Conservation (phyloP, 1,139 yeast genomes). For the Diutina ranongensis region DNA sequence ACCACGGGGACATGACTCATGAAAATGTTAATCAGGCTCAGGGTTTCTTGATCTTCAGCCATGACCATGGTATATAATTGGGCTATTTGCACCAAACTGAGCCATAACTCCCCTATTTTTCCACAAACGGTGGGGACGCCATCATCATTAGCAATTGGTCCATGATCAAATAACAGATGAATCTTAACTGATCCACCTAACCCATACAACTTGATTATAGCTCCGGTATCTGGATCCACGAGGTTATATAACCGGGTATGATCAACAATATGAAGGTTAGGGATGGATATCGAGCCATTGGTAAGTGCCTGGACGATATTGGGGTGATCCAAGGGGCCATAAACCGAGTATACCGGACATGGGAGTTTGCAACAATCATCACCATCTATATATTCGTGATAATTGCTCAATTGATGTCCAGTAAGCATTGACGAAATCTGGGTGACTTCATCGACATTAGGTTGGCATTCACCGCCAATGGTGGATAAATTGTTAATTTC, state of each 20-base stretch:
- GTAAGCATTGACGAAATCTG: background rate
- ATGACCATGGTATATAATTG: constrained; percentile 23
- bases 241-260: constrained; percentile 37
- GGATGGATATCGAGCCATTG: constrained; percentile 38
- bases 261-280: constrained; percentile 51
- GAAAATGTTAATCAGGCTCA: constrained; percentile 40
- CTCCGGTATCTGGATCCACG: constrained; percentile 24
- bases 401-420: background rate
- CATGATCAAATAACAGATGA: constrained; percentile 62
- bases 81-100: constrained; percentile 60
- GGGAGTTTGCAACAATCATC: constrained; percentile 20
- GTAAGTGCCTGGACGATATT: constrained; percentile 47
- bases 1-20: constrained; percentile 58
- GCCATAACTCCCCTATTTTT: constrained; percentile 68
- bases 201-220: constrained; percentile 47
- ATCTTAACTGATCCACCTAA: constrained; percentile 62
- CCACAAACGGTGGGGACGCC: constrained; percentile 23
- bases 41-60: background rate
- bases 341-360: constrained; percentile 65
- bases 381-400: constrained; percentile 38
- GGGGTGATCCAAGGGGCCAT: constrained; percentile 70
- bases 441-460: background rate
- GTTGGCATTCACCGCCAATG: constrained; percentile 15
- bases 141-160: constrained; percentile 19
- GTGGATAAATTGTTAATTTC: constrained; percentile 36